Evolutionary conservation across 257 asterid genomes (phyloP).

Genomic region (Solanum peruvianum): DNA sequence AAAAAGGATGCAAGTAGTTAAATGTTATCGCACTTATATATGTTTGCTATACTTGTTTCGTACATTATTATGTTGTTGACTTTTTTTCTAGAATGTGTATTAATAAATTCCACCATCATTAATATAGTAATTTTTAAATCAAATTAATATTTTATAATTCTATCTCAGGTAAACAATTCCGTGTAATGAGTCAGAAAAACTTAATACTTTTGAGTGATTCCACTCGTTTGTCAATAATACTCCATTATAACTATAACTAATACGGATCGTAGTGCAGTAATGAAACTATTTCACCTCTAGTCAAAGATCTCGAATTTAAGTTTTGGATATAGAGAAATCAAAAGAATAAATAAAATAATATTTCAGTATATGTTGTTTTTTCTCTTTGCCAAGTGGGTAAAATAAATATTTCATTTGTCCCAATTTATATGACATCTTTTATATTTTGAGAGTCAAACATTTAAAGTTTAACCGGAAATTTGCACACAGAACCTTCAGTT

Average conservation of each 20-base stretch:
- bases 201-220: not conserved
- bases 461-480: too few species aligned
- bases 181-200: not conserved
- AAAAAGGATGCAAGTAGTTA: fast-evolving
- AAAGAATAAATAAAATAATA: too few species aligned
- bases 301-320: fast-evolving
- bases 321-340: not conserved
- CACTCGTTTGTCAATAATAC: not conserved
- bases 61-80: not conserved
- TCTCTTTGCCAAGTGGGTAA: not conserved
- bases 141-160: not conserved
- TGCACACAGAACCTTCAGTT: too few species aligned
- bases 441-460: too few species aligned
- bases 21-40: not conserved
- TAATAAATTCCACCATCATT: not conserved
- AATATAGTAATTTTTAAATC: not conserved
- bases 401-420: not conserved
- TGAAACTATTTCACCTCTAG: too few species aligned
- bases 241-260: not conserved
- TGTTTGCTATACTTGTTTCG: not conserved
- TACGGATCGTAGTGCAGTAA: fast-evolving
- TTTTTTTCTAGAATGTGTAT: not conserved
- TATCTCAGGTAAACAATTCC: not conserved
- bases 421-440: too few species aligned
- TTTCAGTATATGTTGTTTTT: not conserved